Base-by-base conservation (phyloP, 2,329 filamentous ascomycete genomes). In the Sarocladium brachiariae region DNA sequence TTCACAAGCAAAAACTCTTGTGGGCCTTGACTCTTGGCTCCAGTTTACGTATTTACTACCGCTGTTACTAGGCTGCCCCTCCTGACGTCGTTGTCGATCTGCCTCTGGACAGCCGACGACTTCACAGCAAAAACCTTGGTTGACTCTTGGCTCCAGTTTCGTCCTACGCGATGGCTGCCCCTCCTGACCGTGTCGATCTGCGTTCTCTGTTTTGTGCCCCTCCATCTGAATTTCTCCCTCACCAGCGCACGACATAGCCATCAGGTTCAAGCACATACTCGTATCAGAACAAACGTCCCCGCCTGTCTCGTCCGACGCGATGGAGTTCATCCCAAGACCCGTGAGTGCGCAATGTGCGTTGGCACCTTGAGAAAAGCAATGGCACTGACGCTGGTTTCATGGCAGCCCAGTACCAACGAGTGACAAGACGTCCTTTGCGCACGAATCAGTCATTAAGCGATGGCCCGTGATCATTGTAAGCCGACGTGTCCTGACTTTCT, bases 381-480 rank as follows among this genome's bases (percentile, higher is more conserved):
- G n/a, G 8, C 18, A 16, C 27, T 47, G 38, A 51, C 39, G 14
- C 7, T 50, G 9, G 37, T 35, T 18, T 33, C 5, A 46, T n/a
- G 24, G 51, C 60, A 95, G 88, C 85, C 43, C 83, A 81, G 54
- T 95, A 86, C 66, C 77, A 76, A 97, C 90, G 33, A 83, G 78
- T 60, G 91, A 97, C 72, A 81, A 80, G 61, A 87, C 77, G 37
- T 96, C 90, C 45, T 97, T 97, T 65, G 93, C 87, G 49, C 89
- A 84, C 67, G 76, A 84, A 53, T 96, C 93, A 8, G 92, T 89
- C 30, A 79, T 86, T 61, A 85, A 90, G 58, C 79, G 93, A 66
- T 99, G 92, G 93, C 93, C 93, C 14, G 77, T 96, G 51, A 99
- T 99, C 63, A 72, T 99, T 59, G 89, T 95, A 61, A 65, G 79